Conservation (phyloP, 2,329 filamentous ascomycete species). For the Neophaeococcomyces aloes region DNA sequence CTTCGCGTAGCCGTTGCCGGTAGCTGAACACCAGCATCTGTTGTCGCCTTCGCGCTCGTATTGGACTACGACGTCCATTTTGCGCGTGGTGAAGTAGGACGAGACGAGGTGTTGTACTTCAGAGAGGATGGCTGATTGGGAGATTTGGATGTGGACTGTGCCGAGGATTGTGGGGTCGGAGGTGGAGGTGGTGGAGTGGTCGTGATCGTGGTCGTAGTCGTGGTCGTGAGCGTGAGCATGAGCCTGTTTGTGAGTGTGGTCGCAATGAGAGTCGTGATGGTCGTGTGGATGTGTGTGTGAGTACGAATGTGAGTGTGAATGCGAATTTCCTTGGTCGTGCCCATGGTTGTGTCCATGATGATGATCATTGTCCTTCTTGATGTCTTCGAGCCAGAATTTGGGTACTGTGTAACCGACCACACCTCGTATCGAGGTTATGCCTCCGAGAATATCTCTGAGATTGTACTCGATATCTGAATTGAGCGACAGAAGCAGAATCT, state of each 20-base stretch:
- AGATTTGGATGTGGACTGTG: conserved; percentile 75
- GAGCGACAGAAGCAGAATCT: conserved; percentile 70
- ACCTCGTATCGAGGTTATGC: conserved; percentile 69
- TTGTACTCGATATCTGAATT: conserved; percentile 79
- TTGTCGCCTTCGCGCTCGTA: conserved; percentile 74
- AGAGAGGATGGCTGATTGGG: conserved; percentile 60
- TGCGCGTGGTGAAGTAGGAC: conserved; percentile 57
- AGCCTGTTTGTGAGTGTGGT: conserved; percentile 24
- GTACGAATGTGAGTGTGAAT: conserved; percentile 24
- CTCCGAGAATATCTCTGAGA: conserved; percentile 73
- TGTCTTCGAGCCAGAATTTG: conserved; percentile 74
- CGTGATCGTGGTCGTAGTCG: conserved; percentile 25
- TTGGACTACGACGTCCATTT: conserved; percentile 76
- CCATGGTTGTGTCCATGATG: conserved; percentile 27
- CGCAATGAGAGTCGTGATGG: conserved; percentile 21
- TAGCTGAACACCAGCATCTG: conserved; percentile 47
- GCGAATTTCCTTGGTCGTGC: conserved; percentile 23
- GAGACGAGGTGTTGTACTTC: conserved; percentile 72
- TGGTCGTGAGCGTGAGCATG: conserved; percentile 10
- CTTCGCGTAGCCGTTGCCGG: neutral
- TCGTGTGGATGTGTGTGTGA: conserved; percentile 21
- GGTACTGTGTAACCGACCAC: conserved; percentile 79
- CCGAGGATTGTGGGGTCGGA: conserved; percentile 52
- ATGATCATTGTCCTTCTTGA: conserved; percentile 25
- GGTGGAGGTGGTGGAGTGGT: conserved; percentile 1